A percentile compares a stretch with the other conserved stretches of the same genome.
phyloP scores from a whole-genome alignment of 2,329 filamentous ascomycete species.

The Aspergillus brasiliensis region DNA sequence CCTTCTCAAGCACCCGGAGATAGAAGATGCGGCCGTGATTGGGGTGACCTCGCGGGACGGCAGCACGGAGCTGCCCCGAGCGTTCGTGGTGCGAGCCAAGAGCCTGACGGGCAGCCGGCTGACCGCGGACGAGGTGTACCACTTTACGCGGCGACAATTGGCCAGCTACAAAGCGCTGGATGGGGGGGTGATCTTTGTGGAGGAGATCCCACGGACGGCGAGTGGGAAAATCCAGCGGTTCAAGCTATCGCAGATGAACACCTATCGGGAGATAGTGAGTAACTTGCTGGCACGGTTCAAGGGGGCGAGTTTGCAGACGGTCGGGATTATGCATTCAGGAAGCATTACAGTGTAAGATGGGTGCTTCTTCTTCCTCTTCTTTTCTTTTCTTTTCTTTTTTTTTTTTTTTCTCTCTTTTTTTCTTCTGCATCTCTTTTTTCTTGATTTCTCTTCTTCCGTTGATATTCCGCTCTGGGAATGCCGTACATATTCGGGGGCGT shows the following conservation, averaged over 20 bases:
- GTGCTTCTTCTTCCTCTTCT: constrained; percentile 2
- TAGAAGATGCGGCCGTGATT: constrained; percentile 51
- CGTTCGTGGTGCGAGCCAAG: constrained; percentile 47
- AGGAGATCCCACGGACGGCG: constrained; percentile 51
- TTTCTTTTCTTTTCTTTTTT: constrained; percentile 1
- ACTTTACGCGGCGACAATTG: constrained; percentile 43
- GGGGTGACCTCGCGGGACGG: constrained; percentile 43
- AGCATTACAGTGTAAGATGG: constrained; percentile 22
- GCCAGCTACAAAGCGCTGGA: constrained; percentile 53
- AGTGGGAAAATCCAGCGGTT: constrained; percentile 54
- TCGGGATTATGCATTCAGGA: constrained; percentile 27
- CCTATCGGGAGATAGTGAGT: constrained; percentile 40
- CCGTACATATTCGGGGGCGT: neutral
- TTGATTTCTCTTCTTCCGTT: neutral
- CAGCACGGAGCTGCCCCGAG: constrained; percentile 44
- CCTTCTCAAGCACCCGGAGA: constrained; percentile 47
- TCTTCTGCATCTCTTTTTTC: neutral
- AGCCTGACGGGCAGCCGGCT: constrained; percentile 26
- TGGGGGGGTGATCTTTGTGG: constrained; percentile 51
- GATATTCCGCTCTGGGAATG: neutral
- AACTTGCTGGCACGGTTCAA: constrained; percentile 31
- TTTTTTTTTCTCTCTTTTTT: neutral
- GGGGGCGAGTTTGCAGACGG: constrained; percentile 24
- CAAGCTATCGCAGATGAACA: constrained; percentile 43
- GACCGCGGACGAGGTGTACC: constrained; percentile 47